Conservation (phyloP, 345 rosid genomes). For the Gynandropsis gynandra region DNA sequence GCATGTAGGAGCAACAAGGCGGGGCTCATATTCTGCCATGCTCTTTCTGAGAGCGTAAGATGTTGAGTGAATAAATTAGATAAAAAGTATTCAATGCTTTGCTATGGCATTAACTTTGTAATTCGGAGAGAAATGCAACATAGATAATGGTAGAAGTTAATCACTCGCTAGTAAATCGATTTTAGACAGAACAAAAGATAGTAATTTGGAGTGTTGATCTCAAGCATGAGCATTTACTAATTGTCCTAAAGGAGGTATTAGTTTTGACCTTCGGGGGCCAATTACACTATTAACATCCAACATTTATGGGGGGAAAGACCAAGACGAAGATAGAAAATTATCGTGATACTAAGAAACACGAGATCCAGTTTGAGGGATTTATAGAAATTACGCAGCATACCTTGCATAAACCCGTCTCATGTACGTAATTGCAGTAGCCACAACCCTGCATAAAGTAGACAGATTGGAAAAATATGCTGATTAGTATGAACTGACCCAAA, state of each 20-base stretch:
- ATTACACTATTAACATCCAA: no score
- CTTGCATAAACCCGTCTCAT: constrained; percentile 87
- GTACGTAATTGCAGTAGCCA: constrained; percentile 82
- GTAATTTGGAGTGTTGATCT: no score
- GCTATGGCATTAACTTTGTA: background rate
- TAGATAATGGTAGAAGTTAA: no score
- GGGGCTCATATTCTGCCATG: constrained; percentile 86
- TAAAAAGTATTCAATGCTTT: background rate
- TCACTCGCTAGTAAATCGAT: no score
- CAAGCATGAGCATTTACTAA: no score
- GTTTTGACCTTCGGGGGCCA: no score
- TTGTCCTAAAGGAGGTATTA: no score
- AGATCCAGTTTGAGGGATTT: background rate
- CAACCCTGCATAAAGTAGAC: constrained; percentile 51
- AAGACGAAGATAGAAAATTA: no score
- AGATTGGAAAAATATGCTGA: background rate
- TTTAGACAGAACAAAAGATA: no score
- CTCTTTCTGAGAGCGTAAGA: constrained; percentile 51
- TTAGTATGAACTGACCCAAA: no score
- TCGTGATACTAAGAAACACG: background rate
- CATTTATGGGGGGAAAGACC: no score
- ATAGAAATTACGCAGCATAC: constrained; percentile 26
- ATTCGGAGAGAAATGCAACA: no score
- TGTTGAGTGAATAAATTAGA: constrained; percentile 1
- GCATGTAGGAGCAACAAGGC: constrained; percentile 87